phyloP scores from a whole-genome alignment of 2,329 filamentous ascomycete genomes.

The Aspergillus spinulosporus region DNA sequence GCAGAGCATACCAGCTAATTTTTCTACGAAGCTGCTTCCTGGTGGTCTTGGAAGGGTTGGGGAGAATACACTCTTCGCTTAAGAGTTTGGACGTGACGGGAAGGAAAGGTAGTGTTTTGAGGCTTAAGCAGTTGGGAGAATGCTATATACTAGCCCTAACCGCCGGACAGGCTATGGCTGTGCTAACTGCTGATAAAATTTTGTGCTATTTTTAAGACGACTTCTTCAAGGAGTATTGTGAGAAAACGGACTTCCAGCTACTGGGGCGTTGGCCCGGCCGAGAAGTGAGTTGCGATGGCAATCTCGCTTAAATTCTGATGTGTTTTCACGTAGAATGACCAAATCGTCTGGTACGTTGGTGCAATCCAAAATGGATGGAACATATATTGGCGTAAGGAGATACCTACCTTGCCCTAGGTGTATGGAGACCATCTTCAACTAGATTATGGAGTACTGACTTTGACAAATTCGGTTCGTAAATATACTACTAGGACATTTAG shows the following conservation, averaged over 20 bases:
- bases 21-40: not conserved
- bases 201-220: not conserved
- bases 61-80: conserved; percentile 7
- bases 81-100: conserved; percentile 2
- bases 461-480: no score
- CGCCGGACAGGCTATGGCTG: no score
- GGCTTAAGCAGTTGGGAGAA: not conserved
- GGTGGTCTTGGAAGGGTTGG: conserved; percentile 3
- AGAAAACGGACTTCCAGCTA: not conserved
- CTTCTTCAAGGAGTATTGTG: conserved; percentile 4
- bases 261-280: not conserved
- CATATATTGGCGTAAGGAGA: no score
- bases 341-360: no score
- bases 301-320: no score
- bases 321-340: no score
- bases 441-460: no score
- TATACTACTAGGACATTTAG: no score
- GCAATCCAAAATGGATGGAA: no score
- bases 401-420: no score
- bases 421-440: no score
- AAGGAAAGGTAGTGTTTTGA: not conserved
- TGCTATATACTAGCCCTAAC: not conserved
- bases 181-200: not conserved
- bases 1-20: not conserved
- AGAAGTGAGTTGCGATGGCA: no score